Evolutionary conservation across 1,284 basidiomycete species (phyloP), one percentile per base, ranked within the genome.

Genomic region (Neonothopanus nambi): DNA sequence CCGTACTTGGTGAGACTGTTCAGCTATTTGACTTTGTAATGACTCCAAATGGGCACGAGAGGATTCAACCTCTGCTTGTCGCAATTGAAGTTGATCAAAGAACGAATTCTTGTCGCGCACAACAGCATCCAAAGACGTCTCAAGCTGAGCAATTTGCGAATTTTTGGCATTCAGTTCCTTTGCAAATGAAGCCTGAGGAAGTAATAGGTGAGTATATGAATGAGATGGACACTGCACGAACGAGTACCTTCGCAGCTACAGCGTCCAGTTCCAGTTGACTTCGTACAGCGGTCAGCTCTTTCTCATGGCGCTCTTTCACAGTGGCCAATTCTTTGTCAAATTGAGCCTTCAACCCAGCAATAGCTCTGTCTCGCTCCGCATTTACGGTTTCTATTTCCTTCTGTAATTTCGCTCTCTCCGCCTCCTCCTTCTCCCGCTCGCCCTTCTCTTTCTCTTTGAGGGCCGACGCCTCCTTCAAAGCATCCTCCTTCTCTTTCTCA

Each of bases 401-500:
- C 66, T 79, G 77, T 43, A 86, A 62, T 57, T 67, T 79, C 52
- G 67, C 65, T 63, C 73, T 80, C 66, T 91, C 91, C 3, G 71
- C 72, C 39, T 79, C 77, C 48, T 88, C 87, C 56, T 95, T 92
- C 51, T 95, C 94, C 63, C 40, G 37, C 24, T 54, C 45, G 8
- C n/a, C 17, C 61, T 78, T 86, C 51, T 82, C 85, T 58, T 75
- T 81, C 35, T 87, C 88, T 56, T 78, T 83, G 39, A 76, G 44
- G 4, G 68, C 64, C 11, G 69, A 67, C 21, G 76, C 59, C 57
- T 91, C 87, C 64, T 82, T 86, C 51, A 76, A 51, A 1, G 77
- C 74, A 56, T 95, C 93, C 52, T 96, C 94, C 63, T 84, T 85
- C 28, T 96, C 94, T 73, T 93, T 93, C 70, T 97, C 94, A 2